These are phyloP conservation scores for Blastobotrys mokoenaii DNA, from an alignment of 805 yeast species.

Conservation along the genomic window DNA sequence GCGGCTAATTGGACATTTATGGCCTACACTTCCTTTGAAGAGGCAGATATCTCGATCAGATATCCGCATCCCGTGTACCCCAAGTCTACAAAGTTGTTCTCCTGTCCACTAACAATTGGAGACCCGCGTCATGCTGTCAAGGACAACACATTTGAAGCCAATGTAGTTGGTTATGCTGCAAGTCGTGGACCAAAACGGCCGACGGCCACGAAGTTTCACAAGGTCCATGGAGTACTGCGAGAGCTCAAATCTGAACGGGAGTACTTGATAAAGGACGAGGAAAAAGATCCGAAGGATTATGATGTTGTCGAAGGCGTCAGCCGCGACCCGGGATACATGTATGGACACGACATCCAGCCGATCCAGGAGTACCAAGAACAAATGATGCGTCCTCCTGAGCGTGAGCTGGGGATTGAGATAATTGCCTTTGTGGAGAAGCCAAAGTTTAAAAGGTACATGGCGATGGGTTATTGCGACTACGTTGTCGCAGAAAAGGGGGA, in stretches of 20 bases:
- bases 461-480: constrained; percentile 47
- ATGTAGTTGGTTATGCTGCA: no score
- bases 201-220: no score
- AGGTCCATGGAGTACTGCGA: neutral
- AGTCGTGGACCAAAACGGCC: no score
- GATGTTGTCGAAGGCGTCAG: constrained; percentile 33
- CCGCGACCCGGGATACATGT: constrained; percentile 54
- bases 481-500: constrained; percentile 37
- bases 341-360: constrained; percentile 52
- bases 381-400: constrained; percentile 27
- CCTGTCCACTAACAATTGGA: no score
- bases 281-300: constrained; percentile 21
- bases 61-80: no score
- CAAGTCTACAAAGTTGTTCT: no score
- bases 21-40: no score
- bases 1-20: no score
- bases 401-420: constrained; percentile 48
- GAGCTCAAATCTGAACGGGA: neutral
- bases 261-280: constrained; percentile 10
- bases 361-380: constrained; percentile 32
- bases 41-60: no score
- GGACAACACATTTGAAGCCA: no score
- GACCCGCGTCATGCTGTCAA: no score
- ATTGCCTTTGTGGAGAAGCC: constrained; percentile 46
- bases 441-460: constrained; percentile 46